These are phyloP conservation scores for Yamadazyma epiphylla DNA, from an alignment of 1,139 yeast genomes.

Conservation along the genomic window DNA sequence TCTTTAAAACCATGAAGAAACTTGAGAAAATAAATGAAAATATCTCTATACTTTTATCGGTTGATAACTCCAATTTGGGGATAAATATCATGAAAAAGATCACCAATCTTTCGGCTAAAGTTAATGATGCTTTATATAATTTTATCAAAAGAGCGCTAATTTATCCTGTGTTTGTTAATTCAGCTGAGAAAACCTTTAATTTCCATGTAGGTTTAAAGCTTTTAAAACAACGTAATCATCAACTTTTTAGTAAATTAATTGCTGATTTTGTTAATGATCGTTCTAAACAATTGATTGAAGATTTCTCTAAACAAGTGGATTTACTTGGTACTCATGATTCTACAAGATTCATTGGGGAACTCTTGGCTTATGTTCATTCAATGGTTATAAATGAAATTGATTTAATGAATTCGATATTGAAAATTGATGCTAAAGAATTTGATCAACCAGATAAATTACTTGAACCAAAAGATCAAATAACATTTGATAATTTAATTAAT, in stretches of 20 bases:
- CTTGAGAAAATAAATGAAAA: constrained; percentile 63
- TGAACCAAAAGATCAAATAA: constrained; percentile 22
- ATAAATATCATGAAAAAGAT: constrained; percentile 62
- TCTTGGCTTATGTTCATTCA: constrained; percentile 85
- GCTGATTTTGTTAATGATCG: constrained; percentile 48
- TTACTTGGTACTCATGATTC: constrained; percentile 55
- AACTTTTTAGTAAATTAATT: constrained; percentile 48
- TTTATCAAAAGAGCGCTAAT: constrained; percentile 34
- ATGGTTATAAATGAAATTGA: constrained; percentile 89
- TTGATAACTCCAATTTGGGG: constrained; percentile 73
- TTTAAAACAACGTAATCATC: constrained; percentile 37
- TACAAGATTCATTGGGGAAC: constrained; percentile 76
- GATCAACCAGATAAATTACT: background rate
- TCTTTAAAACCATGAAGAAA: constrained; percentile 57
- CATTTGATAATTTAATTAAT: constrained; percentile 22
- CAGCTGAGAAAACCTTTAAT: constrained; percentile 21
- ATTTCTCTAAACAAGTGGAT: constrained; percentile 46
- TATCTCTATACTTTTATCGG: constrained; percentile 64
- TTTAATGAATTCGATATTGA: constrained; percentile 48
- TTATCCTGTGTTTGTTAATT: constrained; percentile 31
- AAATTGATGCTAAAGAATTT: constrained; percentile 14
- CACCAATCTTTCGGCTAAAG: constrained; percentile 46
- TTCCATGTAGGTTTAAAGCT: constrained; percentile 33
- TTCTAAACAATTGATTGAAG: constrained; percentile 54
- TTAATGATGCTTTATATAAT: constrained; percentile 46